Evolutionary conservation across 1,284 basidiomycete species (phyloP).

Genomic region (Coniferiporia sulphurascens): DNA sequence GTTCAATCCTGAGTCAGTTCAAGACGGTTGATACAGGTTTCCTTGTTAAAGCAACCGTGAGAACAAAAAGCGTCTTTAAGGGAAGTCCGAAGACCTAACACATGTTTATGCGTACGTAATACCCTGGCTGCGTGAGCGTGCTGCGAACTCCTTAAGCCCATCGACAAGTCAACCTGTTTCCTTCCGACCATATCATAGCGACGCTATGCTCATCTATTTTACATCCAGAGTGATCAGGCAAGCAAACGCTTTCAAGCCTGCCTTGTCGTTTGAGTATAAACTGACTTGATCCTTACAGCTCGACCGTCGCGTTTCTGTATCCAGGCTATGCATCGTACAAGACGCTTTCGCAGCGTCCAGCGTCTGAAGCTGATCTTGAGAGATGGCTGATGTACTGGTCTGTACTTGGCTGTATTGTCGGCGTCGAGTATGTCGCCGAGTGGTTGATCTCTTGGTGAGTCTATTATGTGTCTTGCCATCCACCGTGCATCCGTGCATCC

Average conservation of each 20-base stretch:
- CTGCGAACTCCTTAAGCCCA: not conserved
- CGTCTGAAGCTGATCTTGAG: slow-evolving; percentile 74
- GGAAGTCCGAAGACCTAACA: not conserved
- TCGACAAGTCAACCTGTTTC: not conserved
- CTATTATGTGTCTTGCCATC: not conserved
- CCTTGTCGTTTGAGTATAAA: not conserved
- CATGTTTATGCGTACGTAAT: not conserved
- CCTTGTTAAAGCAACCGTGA: not conserved
- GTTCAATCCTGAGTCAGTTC: too few species aligned
- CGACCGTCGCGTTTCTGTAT: slow-evolving; percentile 71
- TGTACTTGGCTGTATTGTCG: slow-evolving; percentile 73
- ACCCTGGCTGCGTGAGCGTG: not conserved
- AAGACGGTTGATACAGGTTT: not conserved
- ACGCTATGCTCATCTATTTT: slow-evolving; percentile 16
- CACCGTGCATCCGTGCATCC: not conserved
- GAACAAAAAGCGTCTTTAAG: not conserved
- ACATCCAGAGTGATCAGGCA: slow-evolving; percentile 17
- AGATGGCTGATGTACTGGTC: slow-evolving; percentile 91
- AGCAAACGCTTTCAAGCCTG: not conserved
- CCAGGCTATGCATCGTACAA: slow-evolving; percentile 87
- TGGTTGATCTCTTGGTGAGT: slow-evolving; percentile 76
- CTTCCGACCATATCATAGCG: not conserved
- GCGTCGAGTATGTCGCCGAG: slow-evolving; percentile 72
- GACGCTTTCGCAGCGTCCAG: slow-evolving; percentile 71
- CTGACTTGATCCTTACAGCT: slow-evolving; percentile 33